Conservation (phyloP, 1,139 yeast species). For the Taphrina wiesneri region DNA sequence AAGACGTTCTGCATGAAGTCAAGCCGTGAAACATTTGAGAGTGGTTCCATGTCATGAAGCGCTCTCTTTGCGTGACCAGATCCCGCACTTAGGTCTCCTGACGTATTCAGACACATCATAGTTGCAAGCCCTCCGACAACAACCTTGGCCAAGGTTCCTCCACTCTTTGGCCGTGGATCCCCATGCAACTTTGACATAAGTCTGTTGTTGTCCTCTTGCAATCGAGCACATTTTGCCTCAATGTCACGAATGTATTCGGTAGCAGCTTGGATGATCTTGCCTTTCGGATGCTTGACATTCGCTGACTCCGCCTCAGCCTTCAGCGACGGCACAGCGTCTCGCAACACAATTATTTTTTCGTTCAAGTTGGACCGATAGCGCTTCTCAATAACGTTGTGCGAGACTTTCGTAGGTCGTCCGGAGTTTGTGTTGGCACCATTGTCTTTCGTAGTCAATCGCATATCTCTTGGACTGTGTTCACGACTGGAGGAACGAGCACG, state of each 20-base stretch:
- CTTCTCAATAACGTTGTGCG: constrained; percentile 81
- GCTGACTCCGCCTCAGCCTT: constrained; percentile 48
- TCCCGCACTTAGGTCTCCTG: neutral
- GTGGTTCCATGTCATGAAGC: neutral
- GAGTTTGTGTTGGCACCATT: neutral
- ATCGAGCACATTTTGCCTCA: constrained; percentile 63
- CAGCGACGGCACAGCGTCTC: constrained; percentile 72
- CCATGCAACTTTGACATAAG: constrained; percentile 44
- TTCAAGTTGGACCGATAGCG: constrained; percentile 76
- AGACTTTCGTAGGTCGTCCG: constrained; percentile 48
- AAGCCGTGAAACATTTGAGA: neutral
- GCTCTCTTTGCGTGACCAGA: neutral
- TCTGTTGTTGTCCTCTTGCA: constrained; percentile 58
- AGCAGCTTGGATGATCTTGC: constrained; percentile 82
- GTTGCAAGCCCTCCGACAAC: constrained; percentile 50
- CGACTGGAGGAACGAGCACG: neutral
- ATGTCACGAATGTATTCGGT: constrained; percentile 86
- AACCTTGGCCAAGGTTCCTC: constrained; percentile 42
- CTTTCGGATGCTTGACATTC: constrained; percentile 54
- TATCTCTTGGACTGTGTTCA: neutral
- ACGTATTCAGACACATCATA: constrained; percentile 43
- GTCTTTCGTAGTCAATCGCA: neutral
- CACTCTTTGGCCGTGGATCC: constrained; percentile 7
- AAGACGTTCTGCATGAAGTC: neutral
- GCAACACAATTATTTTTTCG: constrained; percentile 65